Evolutionary conservation across 306 rosid genomes (phyloP).

Genomic region (Cicer bijugum): DNA sequence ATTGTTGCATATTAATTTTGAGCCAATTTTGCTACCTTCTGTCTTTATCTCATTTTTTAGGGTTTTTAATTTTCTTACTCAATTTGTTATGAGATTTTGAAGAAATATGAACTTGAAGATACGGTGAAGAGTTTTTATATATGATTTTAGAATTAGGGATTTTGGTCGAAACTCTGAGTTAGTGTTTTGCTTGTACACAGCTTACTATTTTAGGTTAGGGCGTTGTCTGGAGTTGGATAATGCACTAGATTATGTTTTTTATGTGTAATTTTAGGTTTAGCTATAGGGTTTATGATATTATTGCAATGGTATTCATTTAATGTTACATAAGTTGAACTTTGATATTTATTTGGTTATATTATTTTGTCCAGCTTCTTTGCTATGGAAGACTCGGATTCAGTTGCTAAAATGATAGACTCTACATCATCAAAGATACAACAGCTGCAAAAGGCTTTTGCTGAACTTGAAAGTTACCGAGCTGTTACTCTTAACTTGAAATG

Average conservation of each 20-base stretch:
- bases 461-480: conserved; percentile 93
- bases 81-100: no score
- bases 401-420: conserved; percentile 77
- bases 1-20: background rate
- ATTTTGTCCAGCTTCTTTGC: conserved; percentile 55
- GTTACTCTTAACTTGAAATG: conserved; percentile 85
- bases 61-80: background rate
- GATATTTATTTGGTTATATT: conserved; percentile 30
- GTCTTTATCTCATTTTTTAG: background rate
- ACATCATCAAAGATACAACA: conserved; percentile 92
- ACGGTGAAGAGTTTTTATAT: background rate
- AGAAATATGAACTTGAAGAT: background rate
- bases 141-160: background rate
- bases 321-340: conserved; percentile 24
- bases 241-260: background rate
- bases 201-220: background rate
- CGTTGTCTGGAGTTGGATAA: conserved; percentile 5
- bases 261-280: background rate
- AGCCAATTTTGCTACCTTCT: background rate
- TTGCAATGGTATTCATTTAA: background rate
- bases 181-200: background rate
- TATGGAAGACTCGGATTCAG: conserved; percentile 85
- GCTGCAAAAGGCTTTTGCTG: conserved; percentile 98
- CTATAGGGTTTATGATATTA: background rate
- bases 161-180: background rate